These are phyloP conservation scores for Tilletia setariae DNA, from an alignment of 1,284 basidiomycete species.

Conservation along the genomic window DNA sequence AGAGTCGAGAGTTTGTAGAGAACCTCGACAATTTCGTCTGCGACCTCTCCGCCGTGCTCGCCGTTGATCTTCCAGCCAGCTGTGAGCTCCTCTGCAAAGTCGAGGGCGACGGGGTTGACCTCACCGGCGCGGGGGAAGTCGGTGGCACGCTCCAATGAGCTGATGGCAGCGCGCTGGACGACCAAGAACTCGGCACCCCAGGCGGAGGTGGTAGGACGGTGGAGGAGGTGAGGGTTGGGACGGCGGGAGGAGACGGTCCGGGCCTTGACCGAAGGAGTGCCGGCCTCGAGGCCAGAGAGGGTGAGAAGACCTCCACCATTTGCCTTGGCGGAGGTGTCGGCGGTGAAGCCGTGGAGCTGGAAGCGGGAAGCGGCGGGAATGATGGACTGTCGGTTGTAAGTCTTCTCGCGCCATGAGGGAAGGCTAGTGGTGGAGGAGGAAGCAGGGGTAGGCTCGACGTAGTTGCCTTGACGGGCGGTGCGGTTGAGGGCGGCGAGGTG, in stretches of 20 bases:
- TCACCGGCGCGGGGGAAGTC: constrained; percentile 79
- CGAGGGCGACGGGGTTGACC: constrained; percentile 73
- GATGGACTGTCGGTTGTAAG: constrained; percentile 40
- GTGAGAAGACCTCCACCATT: constrained; percentile 8
- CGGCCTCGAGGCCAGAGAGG: constrained; percentile 13
- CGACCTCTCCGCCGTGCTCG: constrained; percentile 40
- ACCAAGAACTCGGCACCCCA: constrained; percentile 48
- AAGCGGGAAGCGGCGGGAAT: constrained; percentile 40
- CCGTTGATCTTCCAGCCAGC: constrained; percentile 68
- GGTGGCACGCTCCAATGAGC: constrained; percentile 58
- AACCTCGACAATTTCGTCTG: constrained; percentile 46
- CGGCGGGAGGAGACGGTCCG: constrained; percentile 45
- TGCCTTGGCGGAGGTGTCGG: constrained; percentile 29
- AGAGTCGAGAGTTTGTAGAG: constrained; percentile 44
- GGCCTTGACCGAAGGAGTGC: constrained; percentile 29
- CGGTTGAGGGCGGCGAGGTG: constrained; percentile 43
- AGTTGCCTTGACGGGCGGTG: constrained; percentile 31
- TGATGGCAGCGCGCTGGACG: constrained; percentile 31
- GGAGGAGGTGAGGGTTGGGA: constrained; percentile 29
- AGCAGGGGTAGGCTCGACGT: constrained; percentile 30
- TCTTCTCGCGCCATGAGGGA: constrained; percentile 39
- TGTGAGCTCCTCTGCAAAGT: constrained; percentile 77
- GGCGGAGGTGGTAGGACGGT: constrained; percentile 30
- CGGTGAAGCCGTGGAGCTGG: constrained; percentile 38
- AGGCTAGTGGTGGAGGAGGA: neutral